phyloP scores from a whole-genome alignment of 2,329 filamentous ascomycete species.

The Tothia fuscella region DNA sequence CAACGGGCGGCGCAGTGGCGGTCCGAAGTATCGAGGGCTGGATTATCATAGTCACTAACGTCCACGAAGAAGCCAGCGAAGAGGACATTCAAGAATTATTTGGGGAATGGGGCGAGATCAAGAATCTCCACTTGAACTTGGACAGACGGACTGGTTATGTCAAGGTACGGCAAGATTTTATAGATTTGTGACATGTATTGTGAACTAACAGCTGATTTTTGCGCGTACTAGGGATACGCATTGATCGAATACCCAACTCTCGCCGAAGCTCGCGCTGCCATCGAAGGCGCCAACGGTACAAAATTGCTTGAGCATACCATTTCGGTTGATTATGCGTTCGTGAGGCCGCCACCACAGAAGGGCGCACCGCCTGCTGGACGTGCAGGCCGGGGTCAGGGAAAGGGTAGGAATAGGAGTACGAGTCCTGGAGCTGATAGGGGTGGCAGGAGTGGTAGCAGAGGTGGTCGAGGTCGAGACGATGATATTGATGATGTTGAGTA shows the following conservation, averaged over 20 bases:
- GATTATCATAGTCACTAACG: slow-evolving; percentile 78
- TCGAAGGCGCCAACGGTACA: slow-evolving; percentile 64
- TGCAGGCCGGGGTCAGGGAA: slow-evolving; percentile 18
- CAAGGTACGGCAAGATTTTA: slow-evolving; percentile 44
- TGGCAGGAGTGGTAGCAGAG: too few relatives aligned
- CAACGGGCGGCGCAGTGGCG: slow-evolving; percentile 60
- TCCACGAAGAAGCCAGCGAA: slow-evolving; percentile 78
- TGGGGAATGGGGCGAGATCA: slow-evolving; percentile 74
- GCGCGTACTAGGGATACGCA: slow-evolving; percentile 55
- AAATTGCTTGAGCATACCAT: slow-evolving; percentile 75
- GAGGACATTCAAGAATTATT: slow-evolving; percentile 74
- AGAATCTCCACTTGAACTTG: slow-evolving; percentile 74
- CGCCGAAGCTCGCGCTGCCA: slow-evolving; percentile 67
- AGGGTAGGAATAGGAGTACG: slow-evolving; percentile 28
- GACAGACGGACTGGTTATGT: slow-evolving; percentile 76
- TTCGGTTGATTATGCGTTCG: slow-evolving; percentile 74
- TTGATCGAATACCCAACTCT: slow-evolving; percentile 75
- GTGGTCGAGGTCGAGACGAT: slow-evolving; percentile 9
- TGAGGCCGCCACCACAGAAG: slow-evolving; percentile 58
- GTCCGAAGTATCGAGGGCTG: slow-evolving; percentile 82
- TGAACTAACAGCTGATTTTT: not conserved
- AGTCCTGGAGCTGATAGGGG: slow-evolving; percentile 30
- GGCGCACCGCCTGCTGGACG: slow-evolving; percentile 24
- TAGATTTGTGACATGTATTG: not conserved
- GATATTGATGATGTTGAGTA: not conserved